Evolutionary conservation across 106 monocot genomes (phyloP).

Genomic region (Platanthera guangdongensis): DNA sequence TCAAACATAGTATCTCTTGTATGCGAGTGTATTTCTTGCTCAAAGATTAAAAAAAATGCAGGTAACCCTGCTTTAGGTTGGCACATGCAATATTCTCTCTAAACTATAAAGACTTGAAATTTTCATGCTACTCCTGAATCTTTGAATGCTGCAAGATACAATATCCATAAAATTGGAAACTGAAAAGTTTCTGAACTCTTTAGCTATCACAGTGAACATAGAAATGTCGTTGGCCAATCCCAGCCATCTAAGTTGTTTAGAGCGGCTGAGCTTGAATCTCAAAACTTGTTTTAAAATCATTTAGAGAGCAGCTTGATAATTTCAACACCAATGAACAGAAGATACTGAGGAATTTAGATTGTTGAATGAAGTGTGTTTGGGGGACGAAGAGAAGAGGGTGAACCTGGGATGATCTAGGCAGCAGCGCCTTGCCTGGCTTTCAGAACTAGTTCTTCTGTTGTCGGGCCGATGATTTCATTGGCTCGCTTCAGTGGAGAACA

Average conservation of each 20-base stretch:
- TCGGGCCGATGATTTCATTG: constrained; percentile 81
- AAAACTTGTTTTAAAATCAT: too few species aligned
- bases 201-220: too few species aligned
- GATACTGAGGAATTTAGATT: not conserved
- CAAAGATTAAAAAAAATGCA: too few species aligned
- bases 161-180: not conserved
- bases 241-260: too few species aligned
- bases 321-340: too few species aligned
- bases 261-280: too few species aligned
- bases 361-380: not conserved
- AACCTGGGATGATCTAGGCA: constrained; percentile 6
- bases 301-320: too few species aligned
- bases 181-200: not conserved
- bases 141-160: not conserved
- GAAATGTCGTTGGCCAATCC: too few species aligned
- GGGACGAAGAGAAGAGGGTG: not conserved
- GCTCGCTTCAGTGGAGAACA: constrained; percentile 61
- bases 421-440: constrained; percentile 37
- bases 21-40: too few species aligned
- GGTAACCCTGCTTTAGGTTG: too few species aligned
- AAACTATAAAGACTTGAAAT: not conserved
- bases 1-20: too few species aligned
- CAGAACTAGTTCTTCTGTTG: constrained; percentile 77
- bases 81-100: too few species aligned
- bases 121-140: not conserved